These are phyloP conservation scores for Kodamaea kakaduensis DNA, from an alignment of 805 yeast genomes.

Conservation along the genomic window DNA sequence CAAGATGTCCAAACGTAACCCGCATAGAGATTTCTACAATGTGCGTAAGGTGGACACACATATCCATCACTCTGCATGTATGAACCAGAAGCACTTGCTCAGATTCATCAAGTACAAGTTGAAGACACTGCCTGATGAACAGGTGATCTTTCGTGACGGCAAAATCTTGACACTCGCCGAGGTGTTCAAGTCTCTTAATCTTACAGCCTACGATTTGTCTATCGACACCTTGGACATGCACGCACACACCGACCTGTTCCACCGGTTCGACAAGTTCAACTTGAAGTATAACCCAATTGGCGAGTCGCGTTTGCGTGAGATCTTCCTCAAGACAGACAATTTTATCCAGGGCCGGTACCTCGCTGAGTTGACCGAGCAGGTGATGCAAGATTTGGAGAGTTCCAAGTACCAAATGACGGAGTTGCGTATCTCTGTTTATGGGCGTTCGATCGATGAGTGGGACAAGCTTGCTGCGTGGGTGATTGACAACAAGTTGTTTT, in stretches of 20 bases:
- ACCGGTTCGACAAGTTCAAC: conserved; percentile 95
- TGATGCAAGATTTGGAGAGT: conserved; percentile 87
- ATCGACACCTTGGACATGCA: conserved; percentile 99
- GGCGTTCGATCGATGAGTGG: conserved; percentile 90
- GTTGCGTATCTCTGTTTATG: conserved; percentile 91
- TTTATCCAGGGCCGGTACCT: conserved; percentile 82
- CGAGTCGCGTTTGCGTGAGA: conserved; percentile 94
- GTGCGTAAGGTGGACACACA: conserved; percentile 97
- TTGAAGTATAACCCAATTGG: conserved; percentile 97
- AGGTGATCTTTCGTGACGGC: conserved; percentile 92
- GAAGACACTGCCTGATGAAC: conserved; percentile 80
- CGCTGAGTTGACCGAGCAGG: conserved; percentile 93
- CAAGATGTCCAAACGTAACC: conserved; percentile 84
- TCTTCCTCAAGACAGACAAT: conserved; percentile 92
- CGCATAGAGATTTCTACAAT: conserved; percentile 96
- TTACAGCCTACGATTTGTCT: conserved; percentile 91
- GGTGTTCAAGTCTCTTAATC: conserved; percentile 85
- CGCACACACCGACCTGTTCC: conserved; percentile 97
- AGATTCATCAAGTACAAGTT: conserved; percentile 93
- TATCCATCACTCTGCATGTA: conserved; percentile 98
- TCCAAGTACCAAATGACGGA: conserved; percentile 98
- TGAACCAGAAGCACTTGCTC: conserved; percentile 95
- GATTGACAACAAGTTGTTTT: conserved; percentile 82
- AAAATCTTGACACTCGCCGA: conserved; percentile 79
- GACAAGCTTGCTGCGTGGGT: conserved; percentile 94